A percentile compares a stretch with the other conserved stretches of the same genome.
These are phyloP conservation scores for Cladophialophora bantiana DNA, from an alignment of 2,329 filamentous ascomycete genomes.

Conservation along the genomic window DNA sequence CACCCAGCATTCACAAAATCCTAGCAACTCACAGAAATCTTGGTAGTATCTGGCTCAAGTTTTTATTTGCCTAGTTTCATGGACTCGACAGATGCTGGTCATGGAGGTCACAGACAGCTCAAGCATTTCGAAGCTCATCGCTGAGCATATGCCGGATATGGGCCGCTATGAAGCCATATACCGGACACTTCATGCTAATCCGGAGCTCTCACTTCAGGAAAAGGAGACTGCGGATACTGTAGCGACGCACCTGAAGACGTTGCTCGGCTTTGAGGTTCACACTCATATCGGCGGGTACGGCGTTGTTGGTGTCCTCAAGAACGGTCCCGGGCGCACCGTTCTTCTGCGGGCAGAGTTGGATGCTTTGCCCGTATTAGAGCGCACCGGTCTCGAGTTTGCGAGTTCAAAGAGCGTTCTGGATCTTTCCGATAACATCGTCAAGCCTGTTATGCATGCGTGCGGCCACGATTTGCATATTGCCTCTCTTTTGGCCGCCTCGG, in stretches of 20 bases:
- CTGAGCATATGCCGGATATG: conserved; percentile 10
- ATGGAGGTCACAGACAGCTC: neutral
- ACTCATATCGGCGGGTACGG: conserved; percentile 55
- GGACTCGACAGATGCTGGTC: neutral
- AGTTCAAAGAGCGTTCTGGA: conserved; percentile 51
- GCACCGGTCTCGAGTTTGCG: conserved; percentile 56
- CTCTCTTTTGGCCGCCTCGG: conserved; percentile 60
- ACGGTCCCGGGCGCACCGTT: conserved; percentile 53
- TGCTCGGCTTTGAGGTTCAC: conserved; percentile 45
- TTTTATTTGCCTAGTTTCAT: neutral
- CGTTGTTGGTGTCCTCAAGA: conserved; percentile 50
- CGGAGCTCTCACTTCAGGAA: conserved; percentile 66
- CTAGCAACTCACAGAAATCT: conserved; percentile 23
- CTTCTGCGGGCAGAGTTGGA: conserved; percentile 59
- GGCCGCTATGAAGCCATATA: conserved; percentile 61
- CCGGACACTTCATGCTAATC: conserved; percentile 64
- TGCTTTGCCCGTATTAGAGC: conserved; percentile 57
- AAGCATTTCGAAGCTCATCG: conserved; percentile 38
- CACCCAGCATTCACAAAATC: neutral
- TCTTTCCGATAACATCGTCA: conserved; percentile 54
- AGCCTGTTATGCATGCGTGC: conserved; percentile 63
- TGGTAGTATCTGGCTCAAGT: neutral
- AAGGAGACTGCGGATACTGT: conserved; percentile 58
- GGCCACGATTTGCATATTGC: conserved; percentile 68
- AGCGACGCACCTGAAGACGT: conserved; percentile 48